A percentile compares a stretch with the other conserved stretches of the same genome.
These are phyloP conservation scores for Trametes maxima DNA, from an alignment of 768 basidiomycete genomes.

Conservation along the genomic window DNA sequence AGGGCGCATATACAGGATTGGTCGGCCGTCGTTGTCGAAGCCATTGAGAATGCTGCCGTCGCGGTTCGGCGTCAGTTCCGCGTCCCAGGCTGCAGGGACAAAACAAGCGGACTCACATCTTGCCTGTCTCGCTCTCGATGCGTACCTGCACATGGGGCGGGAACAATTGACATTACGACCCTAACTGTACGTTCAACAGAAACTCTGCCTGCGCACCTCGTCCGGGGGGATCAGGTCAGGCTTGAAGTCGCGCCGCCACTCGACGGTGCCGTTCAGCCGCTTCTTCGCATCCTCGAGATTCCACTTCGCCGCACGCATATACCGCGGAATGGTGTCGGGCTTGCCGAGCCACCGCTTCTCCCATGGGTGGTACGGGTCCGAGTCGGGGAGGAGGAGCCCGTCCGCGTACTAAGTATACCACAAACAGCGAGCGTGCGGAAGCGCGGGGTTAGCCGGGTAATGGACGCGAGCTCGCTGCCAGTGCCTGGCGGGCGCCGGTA, in stretches of 20 bases:
- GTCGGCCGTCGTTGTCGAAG: conserved; percentile 85
- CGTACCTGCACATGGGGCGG: conserved; percentile 45
- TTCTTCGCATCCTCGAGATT: conserved; percentile 74
- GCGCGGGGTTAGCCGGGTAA: conserved; percentile 7
- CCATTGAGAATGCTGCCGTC: conserved; percentile 70
- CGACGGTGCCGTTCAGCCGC: conserved; percentile 74
- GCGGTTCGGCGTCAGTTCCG: neutral
- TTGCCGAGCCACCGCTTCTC: conserved; percentile 75
- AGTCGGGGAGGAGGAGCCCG: conserved; percentile 60
- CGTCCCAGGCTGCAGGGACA: too few species aligned
- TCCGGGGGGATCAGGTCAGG: conserved; percentile 84
- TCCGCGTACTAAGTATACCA: conserved; percentile 57
- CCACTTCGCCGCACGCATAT: conserved; percentile 89
- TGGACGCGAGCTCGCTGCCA: neutral
- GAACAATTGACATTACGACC: conserved; percentile 2
- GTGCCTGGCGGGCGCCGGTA: neutral
- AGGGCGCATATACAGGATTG: conserved; percentile 87
- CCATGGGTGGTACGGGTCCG: conserved; percentile 76
- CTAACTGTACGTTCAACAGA: neutral
- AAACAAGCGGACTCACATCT: conserved; percentile 60
- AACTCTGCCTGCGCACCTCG: conserved; percentile 45
- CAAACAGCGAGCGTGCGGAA: neutral
- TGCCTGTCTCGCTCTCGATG: conserved; percentile 82
- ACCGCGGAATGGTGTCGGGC: conserved; percentile 70
- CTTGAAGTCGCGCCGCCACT: conserved; percentile 84